Evolutionary conservation across 1,284 basidiomycete genomes (phyloP), one percentile per base, ranked within the genome.

Genomic region (Ganoderma boninense): DNA sequence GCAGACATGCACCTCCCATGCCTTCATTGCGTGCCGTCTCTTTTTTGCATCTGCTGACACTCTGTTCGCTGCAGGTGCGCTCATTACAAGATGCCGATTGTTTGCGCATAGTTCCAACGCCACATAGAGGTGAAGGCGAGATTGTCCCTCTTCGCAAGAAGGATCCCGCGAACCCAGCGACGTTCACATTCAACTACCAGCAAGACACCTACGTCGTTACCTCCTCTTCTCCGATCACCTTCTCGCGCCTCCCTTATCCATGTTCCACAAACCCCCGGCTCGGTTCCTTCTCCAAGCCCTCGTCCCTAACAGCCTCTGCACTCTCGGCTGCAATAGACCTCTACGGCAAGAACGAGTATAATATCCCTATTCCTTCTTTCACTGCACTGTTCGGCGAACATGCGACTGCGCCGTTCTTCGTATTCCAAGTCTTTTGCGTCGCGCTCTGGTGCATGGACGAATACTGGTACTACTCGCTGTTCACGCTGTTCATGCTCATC

Each of bases 401-500:
- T 78, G 95, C 96, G 3, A 96, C 96, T 42, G 94, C 93, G 2
- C 96, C 97, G 0, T 98, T 98, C 87, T 98, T 98, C 81, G 95
- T 97, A 40, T 97, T 98, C 82, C 96, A 98, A 83, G 85, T 98
- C 54, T 98, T 98, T 82, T 98, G 97, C 73, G 97, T 98, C 10
- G 95, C 95, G 0, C 85, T 98, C 18, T 98, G 97, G 97, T 96
- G 94, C 79, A 83, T 98, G 77, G 97, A 98, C 79, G 97, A 98
- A 81, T 98, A 98, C 82, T 98, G 96, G 96, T 98, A 97, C 81
- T 98, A 97, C 86, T 95, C 93, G 73, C 82, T 98, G 57, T 98
- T 98, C 84, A 98, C 97, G 0, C 87, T 97, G 43, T 98, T 98
- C 88, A 98, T 98, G 97, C 86, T 98, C 63, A 84, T 98, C 66